Evolutionary conservation across 371 early-diverging fungal species (phyloP).

Genomic region (Apophysomyces elegans): DNA sequence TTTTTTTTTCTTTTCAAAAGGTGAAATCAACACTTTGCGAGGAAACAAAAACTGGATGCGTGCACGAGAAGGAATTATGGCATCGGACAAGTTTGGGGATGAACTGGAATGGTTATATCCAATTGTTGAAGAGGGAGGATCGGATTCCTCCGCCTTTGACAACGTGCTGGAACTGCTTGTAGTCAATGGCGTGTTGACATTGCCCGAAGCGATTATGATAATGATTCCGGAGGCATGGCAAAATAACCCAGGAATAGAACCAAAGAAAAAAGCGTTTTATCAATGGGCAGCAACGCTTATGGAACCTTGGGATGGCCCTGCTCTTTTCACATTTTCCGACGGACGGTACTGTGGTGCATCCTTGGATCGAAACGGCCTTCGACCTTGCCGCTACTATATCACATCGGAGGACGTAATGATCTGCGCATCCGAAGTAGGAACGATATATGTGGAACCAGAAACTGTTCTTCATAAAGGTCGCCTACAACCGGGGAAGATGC

Average conservation of each 20-base stretch:
- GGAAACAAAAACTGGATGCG: constrained; percentile 99
- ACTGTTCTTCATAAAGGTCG: constrained; percentile 86
- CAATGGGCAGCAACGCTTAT: constrained; percentile 94
- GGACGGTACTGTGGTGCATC: constrained; percentile 94
- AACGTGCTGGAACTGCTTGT: constrained; percentile 92
- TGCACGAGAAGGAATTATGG: constrained; percentile 90
- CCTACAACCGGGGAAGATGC: constrained; percentile 93
- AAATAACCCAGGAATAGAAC: constrained; percentile 78
- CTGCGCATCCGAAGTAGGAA: constrained; percentile 94
- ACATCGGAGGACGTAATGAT: constrained; percentile 92
- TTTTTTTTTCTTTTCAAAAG: constrained; percentile 15
- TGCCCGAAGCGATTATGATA: constrained; percentile 95
- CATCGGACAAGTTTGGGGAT: constrained; percentile 72
- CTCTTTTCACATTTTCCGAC: constrained; percentile 92
- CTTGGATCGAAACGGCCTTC: constrained; percentile 92
- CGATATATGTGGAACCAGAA: constrained; percentile 78
- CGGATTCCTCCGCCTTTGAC: constrained; percentile 93
- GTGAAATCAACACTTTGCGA: constrained; percentile 94
- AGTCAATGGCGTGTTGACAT: constrained; percentile 81
- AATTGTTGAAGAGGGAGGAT: constrained; percentile 91
- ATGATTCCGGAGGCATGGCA: constrained; percentile 98
- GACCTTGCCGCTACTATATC: constrained; percentile 94
- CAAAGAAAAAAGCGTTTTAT: constrained; percentile 88
- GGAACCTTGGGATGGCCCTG: constrained; percentile 98
- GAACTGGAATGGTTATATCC: constrained; percentile 85